phyloP scores from a whole-genome alignment of 345 rosid species.

The Excoecaria cochinchinensis region DNA sequence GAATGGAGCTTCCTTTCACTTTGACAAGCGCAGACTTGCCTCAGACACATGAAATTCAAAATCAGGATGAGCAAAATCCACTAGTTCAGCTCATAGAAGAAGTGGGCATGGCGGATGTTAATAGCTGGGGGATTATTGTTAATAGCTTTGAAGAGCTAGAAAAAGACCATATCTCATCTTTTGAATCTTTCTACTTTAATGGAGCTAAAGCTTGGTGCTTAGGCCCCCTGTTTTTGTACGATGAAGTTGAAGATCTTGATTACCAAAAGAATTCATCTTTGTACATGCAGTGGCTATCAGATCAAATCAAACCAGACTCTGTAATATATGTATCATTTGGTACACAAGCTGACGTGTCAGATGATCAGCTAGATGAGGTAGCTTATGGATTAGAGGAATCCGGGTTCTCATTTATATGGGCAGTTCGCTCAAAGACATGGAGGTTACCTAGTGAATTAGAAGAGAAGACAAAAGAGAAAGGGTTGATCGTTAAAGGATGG shows the following conservation, averaged over 20 bases:
- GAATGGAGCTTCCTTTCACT: conserved; percentile 19
- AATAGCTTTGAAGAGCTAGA: conserved; percentile 31
- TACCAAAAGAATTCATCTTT: not conserved
- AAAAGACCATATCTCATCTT: conserved; percentile 6
- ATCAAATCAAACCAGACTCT: conserved; percentile 3
- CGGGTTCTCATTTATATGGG: conserved; percentile 17
- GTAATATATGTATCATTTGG: conserved; percentile 24
- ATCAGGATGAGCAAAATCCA: not conserved
- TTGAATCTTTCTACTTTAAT: conserved; percentile 21
- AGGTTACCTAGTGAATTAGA: not conserved
- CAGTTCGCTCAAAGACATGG: conserved; percentile 26
- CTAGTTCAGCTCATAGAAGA: not conserved
- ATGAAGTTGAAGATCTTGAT: not conserved
- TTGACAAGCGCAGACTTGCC: conserved; percentile 17
- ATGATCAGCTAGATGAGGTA: conserved; percentile 23
- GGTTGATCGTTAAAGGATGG: conserved; percentile 25
- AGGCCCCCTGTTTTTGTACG: conserved; percentile 22
- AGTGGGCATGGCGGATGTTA: conserved; percentile 17
- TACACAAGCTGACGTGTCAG: conserved; percentile 24
- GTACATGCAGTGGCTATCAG: conserved; percentile 11
- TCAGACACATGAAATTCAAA: not conserved
- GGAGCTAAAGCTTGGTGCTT: conserved; percentile 30
- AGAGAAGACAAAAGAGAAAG: conserved; percentile 16
- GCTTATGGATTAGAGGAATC: conserved; percentile 24
- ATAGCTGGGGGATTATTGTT: conserved; percentile 25